Evolutionary conservation across 2,329 filamentous ascomycete genomes (phyloP), one percentile per base, ranked within the genome.

Genomic region (Epichloe baconii): DNA sequence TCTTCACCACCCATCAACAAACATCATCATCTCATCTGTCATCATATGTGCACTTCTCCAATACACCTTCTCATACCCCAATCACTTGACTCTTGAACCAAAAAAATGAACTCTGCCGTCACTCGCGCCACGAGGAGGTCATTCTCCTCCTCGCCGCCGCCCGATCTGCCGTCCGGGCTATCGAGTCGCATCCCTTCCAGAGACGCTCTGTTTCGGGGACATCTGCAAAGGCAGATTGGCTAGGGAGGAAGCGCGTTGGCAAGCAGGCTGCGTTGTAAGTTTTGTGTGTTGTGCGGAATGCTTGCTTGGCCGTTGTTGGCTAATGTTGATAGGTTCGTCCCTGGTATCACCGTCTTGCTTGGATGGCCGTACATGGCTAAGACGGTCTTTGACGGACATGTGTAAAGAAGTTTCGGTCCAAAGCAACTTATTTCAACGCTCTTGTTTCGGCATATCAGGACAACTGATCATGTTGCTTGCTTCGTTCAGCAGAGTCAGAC

Each of bases 141-240:
- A 19, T 66, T 67, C 57, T 69, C 67, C 58, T 67, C 40, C 56
- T 66, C 42, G 55, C 53, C 36, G 54, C 59, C n/a, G 59, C 67
- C 57, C 64, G 67, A 50, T 59, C 58, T 37, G 61, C 61, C 37
- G 62, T 60, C 38, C 64, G 65, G 49, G 56, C 61, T 36, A 61
- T 66, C 56, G 66, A 69, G 54, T 43, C 65, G 50, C 66, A 69
- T 49, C 64, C 66, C 50, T 67, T 68, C 45, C 61, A 66, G 57
- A 62, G 66, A 46, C 54, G 66, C 14, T 57, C 66, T 43, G 48
- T 55, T 15, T 55, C 57, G 21, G 61, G 62, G 48, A 57, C 57
- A 52, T 45, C 61, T 12, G 62, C 62, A n/a, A 53, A 50, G 35
- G 59, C 58, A 42, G 63, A 68, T 53, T 69, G 66, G 57, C 58